These are phyloP conservation scores for Starmerella khaoyaiensis DNA, from an alignment of 805 yeast species.

Conservation along the genomic window DNA sequence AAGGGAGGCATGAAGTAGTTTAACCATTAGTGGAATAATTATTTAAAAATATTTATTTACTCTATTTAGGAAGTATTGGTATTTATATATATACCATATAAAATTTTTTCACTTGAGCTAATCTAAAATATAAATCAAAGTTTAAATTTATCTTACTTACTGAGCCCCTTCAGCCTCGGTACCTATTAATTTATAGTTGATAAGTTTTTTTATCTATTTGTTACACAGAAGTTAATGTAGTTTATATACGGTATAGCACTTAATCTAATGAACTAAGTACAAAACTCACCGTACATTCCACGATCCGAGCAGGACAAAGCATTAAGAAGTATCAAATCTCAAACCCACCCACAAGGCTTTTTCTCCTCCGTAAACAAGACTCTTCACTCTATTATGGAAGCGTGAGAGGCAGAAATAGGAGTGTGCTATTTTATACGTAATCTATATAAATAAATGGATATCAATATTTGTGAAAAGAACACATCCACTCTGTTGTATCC, in stretches of 20 bases:
- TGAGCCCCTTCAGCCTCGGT: too few species aligned
- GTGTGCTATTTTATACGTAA: too few species aligned
- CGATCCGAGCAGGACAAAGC: constrained; percentile 15
- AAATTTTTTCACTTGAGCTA: background rate
- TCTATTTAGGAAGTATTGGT: background rate
- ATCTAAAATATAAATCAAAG: too few species aligned
- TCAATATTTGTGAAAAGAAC: too few species aligned
- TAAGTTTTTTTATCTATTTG: too few species aligned
- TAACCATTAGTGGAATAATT: background rate
- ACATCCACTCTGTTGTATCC: too few species aligned
- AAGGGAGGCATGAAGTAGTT: background rate
- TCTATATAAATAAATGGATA: constrained; percentile 1
- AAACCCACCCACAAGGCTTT: constrained; percentile 18
- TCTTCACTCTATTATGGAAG: constrained; percentile 22
- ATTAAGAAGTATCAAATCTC: constrained; percentile 22
- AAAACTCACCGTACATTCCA: too few species aligned
- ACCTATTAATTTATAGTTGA: too few species aligned
- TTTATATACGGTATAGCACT: too few species aligned
- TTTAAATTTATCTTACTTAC: too few species aligned
- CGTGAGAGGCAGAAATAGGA: constrained; percentile 29
- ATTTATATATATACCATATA: background rate
- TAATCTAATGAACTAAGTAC: too few species aligned
- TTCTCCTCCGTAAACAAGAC: constrained; percentile 28
- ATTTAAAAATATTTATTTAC: background rate
- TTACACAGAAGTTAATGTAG: constrained; percentile 18